Conservation (phyloP, 2,329 filamentous ascomycete genomes). For the Trichoderma lentiforme region DNA sequence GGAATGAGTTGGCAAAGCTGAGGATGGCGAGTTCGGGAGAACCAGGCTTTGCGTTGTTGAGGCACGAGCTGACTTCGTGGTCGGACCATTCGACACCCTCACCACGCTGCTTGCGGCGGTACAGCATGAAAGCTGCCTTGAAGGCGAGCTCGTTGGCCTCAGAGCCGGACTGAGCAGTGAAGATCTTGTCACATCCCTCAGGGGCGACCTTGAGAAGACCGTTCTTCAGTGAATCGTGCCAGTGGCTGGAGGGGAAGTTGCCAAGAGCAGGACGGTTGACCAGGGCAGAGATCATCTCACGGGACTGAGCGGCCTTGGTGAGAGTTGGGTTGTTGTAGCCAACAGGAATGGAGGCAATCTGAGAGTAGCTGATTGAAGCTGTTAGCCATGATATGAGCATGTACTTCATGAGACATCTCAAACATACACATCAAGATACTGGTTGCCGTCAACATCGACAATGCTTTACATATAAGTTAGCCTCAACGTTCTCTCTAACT, state of each 20-base stretch:
- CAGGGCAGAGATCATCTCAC: slow-evolving; percentile 68
- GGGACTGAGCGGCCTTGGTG: slow-evolving; percentile 60
- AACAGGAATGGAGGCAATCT: slow-evolving; percentile 80
- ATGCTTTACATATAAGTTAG: slow-evolving; percentile 30
- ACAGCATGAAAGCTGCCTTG: slow-evolving; percentile 85
- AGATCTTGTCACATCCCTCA: slow-evolving; percentile 73
- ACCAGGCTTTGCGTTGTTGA: slow-evolving; percentile 71
- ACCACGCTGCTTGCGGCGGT: slow-evolving; percentile 68
- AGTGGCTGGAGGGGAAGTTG: slow-evolving; percentile 76
- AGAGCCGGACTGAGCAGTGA: slow-evolving; percentile 74
- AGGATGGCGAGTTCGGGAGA: slow-evolving; percentile 73
- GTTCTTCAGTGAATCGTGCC: slow-evolving; percentile 67
- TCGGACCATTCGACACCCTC: slow-evolving; percentile 66
- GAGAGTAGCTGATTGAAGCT: slow-evolving; percentile 57
- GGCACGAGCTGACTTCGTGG: slow-evolving; percentile 64
- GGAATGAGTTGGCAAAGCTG: slow-evolving; percentile 75
- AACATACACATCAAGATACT: slow-evolving; percentile 47
- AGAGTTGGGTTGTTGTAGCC: slow-evolving; percentile 77
- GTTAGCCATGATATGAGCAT: background rate
- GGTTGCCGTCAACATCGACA: slow-evolving; percentile 49
- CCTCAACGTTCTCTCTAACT: background rate
- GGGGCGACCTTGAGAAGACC: slow-evolving; percentile 72
- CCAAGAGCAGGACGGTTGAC: slow-evolving; percentile 78
- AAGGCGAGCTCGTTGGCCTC: slow-evolving; percentile 84
- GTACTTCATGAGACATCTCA: background rate